Evolutionary conservation across 2,329 filamentous ascomycete genomes (phyloP).

Genomic region (Sclerotinia nivalis): DNA sequence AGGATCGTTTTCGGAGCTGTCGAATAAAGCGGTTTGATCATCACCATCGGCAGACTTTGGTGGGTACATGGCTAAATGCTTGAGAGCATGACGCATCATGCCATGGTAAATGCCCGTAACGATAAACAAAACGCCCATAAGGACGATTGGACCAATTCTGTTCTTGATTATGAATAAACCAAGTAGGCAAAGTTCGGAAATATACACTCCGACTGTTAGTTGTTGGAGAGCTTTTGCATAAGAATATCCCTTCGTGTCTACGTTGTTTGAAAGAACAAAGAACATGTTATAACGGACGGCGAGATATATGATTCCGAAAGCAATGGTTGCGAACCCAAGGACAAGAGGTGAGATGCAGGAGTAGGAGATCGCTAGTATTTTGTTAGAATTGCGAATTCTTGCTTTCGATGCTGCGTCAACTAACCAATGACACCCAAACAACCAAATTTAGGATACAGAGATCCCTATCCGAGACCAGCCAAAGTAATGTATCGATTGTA

Average conservation of each 20-base stretch:
- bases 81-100: slow-evolving; percentile 67
- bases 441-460: slow-evolving; percentile 76
- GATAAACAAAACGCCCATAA: slow-evolving; percentile 75
- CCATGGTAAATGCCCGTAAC: slow-evolving; percentile 75
- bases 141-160: slow-evolving; percentile 65
- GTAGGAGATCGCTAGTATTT: slow-evolving; percentile 70
- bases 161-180: slow-evolving; percentile 76
- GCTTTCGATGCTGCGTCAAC: slow-evolving; percentile 34
- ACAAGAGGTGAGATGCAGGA: slow-evolving; percentile 83
- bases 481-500: slow-evolving; percentile 77
- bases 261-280: slow-evolving; percentile 76
- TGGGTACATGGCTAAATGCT: slow-evolving; percentile 73
- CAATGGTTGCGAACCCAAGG: slow-evolving; percentile 76
- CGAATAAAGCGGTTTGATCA: slow-evolving; percentile 45
- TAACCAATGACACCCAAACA: slow-evolving; percentile 76
- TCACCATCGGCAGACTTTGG: slow-evolving; percentile 66
- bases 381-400: slow-evolving; percentile 27
- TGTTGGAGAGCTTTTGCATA: slow-evolving; percentile 87
- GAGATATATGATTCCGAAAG: slow-evolving; percentile 77
- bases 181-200: slow-evolving; percentile 79
- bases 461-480: slow-evolving; percentile 77
- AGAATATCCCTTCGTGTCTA: slow-evolving; percentile 83
- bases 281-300: slow-evolving; percentile 89
- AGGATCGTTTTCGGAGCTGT: slow-evolving; percentile 28
- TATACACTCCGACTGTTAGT: slow-evolving; percentile 78